Percentiles rank a stretch among this genome's conserved stretches.
phyloP scores from a whole-genome alignment of 2,329 filamentous ascomycete genomes.

The Calycina herbarum region DNA sequence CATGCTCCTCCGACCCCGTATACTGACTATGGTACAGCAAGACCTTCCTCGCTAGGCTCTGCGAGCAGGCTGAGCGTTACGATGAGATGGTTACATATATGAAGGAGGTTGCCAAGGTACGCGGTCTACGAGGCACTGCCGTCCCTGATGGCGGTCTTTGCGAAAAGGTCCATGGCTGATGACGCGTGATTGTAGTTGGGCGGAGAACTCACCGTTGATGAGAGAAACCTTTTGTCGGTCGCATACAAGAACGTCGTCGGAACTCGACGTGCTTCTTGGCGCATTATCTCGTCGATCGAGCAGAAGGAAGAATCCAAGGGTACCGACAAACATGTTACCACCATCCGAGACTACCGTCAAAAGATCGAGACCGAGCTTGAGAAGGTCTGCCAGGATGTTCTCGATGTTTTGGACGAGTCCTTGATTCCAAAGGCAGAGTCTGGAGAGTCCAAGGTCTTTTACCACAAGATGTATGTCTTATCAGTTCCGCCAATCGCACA shows the following conservation, averaged over 20 bases:
- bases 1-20: conserved; percentile 14
- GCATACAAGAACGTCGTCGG: conserved; percentile 99
- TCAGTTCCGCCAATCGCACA: conserved; percentile 13
- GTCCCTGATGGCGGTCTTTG: conserved; percentile 14
- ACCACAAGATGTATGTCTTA: conserved; percentile 94
- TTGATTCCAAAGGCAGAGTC: conserved; percentile 95
- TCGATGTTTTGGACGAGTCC: conserved; percentile 88
- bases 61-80: conserved; percentile 99
- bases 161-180: conserved; percentile 26
- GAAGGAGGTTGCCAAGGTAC: conserved; percentile 98
- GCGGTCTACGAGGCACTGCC: conserved; percentile 32
- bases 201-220: conserved; percentile 85
- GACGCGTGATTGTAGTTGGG: conserved; percentile 48
- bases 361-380: conserved; percentile 98
- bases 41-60: conserved; percentile 99
- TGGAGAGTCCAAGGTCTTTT: conserved; percentile 99
- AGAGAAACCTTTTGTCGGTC: conserved; percentile 97
- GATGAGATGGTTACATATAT: conserved; percentile 99
- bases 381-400: conserved; percentile 97
- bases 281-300: conserved; percentile 99
- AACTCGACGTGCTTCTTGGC: conserved; percentile 96
- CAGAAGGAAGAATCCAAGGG: conserved; percentile 99
- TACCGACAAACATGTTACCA: conserved; percentile 87
- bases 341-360: conserved; percentile 95
- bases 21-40: conserved; percentile 63